Percentiles rank a stretch among this genome's conserved stretches.
phyloP scores from a whole-genome alignment of 345 rosid genomes.

The Theobroma cacao region DNA sequence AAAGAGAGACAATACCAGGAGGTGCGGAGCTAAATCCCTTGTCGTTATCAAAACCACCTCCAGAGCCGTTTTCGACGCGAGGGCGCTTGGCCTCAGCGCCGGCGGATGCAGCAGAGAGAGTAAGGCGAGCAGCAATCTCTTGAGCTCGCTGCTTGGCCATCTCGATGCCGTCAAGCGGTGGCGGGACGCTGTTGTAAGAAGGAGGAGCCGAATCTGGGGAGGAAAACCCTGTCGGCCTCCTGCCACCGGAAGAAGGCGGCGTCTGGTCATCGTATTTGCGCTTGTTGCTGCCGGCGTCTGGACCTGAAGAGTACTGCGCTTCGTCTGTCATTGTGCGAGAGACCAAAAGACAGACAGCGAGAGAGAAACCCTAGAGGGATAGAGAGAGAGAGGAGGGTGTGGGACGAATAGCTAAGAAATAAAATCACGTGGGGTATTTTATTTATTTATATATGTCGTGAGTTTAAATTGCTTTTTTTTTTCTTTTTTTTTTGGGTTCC shows the following conservation, averaged over 20 bases:
- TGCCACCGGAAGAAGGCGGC: conserved; percentile 43
- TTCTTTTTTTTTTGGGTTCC: too few relatives aligned
- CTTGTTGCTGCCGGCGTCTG: conserved; percentile 46
- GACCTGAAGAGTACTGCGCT: conserved; percentile 71
- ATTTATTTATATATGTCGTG: neutral
- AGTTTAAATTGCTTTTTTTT: neutral
- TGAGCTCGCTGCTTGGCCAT: conserved; percentile 88
- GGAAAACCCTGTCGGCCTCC: conserved; percentile 88
- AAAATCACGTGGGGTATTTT: neutral
- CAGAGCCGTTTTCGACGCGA: conserved; percentile 68
- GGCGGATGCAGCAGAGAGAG: conserved; percentile 26
- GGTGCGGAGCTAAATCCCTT: conserved; percentile 57
- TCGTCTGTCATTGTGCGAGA: conserved; percentile 76
- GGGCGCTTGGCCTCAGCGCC: conserved; percentile 71
- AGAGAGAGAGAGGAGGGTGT: conserved; percentile 5
- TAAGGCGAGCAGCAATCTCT: conserved; percentile 89
- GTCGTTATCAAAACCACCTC: conserved; percentile 52
- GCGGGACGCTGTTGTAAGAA: conserved; percentile 76
- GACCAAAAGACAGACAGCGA: neutral
- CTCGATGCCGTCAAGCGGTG: conserved; percentile 77
- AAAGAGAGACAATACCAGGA: conserved; percentile 24
- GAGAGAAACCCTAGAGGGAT: conserved; percentile 60
- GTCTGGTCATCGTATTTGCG: conserved; percentile 89
- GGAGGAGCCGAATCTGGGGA: conserved; percentile 51
- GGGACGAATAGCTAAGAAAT: neutral